Evolutionary conservation across 192 early-diverging fungal genomes (phyloP), one percentile per base, ranked within the genome.

Genomic region (Dispira simplex): DNA sequence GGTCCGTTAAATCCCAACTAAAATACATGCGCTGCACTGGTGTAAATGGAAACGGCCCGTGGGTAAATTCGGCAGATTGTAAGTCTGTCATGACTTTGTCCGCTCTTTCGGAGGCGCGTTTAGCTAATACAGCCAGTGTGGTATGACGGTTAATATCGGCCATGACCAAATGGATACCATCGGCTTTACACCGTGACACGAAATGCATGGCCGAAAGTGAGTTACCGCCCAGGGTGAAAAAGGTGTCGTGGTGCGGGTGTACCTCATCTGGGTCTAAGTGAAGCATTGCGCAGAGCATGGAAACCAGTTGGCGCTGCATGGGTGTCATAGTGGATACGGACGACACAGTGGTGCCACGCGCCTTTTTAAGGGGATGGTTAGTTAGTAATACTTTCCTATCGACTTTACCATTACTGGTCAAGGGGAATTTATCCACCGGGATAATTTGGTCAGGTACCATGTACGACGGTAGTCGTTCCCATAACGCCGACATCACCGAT

Each of bases 391-490:
- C 3, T 39, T 39, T 39, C 3, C 32, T 1, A 39, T 39, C 32
- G 3, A 39, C 32, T 39, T 39, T 39, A 39, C 32, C 32, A 51
- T 20, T 23, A 4, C 18, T 51, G 9, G 1, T 51, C 1, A 3
- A 4, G 9, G 48, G 48, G 9, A 51, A 4, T 9, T 16, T 4
- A 4, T 1, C 16, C 9, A 51, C 9, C 18, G 48, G 4, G 1
- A 51, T 51, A 23, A 51, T 8, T 1, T 51, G 9, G 4, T 70
- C 64, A 9, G 86, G 86, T 23, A 88, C 75, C 53, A 83, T 83
- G 65, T 87, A 88, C 12, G 65, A 66, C 8, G 86, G 83, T 21
- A 88, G 68, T 62, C 73, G 75, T 44, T 60, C 46, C 64, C 11
- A 73, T 76, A 62, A 87, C 68, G 46, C 74, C 74, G 1, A 69